phyloP scores from a whole-genome alignment of 305 asterid genomes.

The Fraxinus nigra region DNA sequence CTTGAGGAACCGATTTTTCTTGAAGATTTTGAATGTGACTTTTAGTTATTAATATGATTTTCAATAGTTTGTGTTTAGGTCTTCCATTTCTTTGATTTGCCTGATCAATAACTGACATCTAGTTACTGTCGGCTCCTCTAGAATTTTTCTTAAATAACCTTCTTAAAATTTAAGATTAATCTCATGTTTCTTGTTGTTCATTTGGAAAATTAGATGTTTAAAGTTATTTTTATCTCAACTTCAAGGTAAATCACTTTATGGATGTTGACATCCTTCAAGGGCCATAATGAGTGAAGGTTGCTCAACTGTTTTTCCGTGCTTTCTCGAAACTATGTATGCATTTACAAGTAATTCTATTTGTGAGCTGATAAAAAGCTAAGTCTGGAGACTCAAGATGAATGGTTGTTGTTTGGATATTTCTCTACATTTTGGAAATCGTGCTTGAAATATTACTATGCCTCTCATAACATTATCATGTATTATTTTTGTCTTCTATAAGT shows the following conservation, averaged over 20 bases:
- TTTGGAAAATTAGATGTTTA: neutral
- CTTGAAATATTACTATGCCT: neutral
- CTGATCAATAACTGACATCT: neutral
- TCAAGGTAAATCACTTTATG: neutral
- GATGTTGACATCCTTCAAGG: neutral
- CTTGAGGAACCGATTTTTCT: neutral
- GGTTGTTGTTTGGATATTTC: neutral
- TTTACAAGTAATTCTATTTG: neutral
- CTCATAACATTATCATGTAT: neutral
- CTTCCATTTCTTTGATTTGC: neutral
- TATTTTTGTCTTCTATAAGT: neutral
- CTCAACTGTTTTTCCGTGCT: neutral
- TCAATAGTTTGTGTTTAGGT: neutral
- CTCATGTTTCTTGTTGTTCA: neutral
- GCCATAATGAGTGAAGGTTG: neutral
- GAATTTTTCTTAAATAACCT: neutral
- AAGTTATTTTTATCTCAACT: neutral
- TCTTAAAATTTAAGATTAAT: neutral
- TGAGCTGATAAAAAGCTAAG: neutral
- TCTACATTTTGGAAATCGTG: neutral
- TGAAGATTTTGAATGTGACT: slow-evolving; percentile 13
- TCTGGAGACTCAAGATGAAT: neutral
- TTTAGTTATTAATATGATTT: neutral
- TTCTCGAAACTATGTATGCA: neutral
- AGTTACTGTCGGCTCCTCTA: neutral